These are phyloP conservation scores for Tolypocladium ophioglossoides DNA, from an alignment of 2,329 filamentous ascomycete species.

Conservation along the genomic window DNA sequence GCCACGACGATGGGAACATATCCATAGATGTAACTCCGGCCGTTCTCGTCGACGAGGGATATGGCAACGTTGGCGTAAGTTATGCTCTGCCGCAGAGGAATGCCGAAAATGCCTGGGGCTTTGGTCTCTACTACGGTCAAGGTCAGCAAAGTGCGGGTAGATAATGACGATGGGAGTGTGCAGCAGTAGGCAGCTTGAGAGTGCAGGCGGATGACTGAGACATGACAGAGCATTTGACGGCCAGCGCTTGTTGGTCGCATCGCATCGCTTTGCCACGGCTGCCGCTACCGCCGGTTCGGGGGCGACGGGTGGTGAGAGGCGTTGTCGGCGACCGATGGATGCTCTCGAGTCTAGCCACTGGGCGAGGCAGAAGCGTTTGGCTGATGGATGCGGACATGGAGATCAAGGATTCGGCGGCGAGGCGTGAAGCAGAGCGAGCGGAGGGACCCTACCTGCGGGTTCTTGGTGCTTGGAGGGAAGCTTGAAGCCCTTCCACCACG, in stretches of 20 bases:
- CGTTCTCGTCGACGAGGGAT: slow-evolving; percentile 83
- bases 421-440: neutral
- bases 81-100: slow-evolving; percentile 88
- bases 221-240: neutral
- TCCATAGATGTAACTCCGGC: slow-evolving; percentile 94
- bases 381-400: neutral
- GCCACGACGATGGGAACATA: slow-evolving; percentile 98
- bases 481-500: slow-evolving; percentile 97
- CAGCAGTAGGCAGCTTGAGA: neutral
- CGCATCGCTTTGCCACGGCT: neutral
- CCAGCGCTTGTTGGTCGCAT: neutral
- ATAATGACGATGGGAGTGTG: neutral
- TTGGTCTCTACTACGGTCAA: slow-evolving; percentile 27
- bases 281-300: neutral
- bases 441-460: slow-evolving; percentile 33
- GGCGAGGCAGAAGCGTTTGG: neutral
- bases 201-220: neutral
- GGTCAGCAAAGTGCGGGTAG: slow-evolving; percentile 9
- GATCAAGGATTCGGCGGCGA: neutral
- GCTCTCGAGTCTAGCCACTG: neutral
- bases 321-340: neutral
- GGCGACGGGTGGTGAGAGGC: neutral
- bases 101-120: slow-evolving; percentile 78
- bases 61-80: slow-evolving; percentile 97
- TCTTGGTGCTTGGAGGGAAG: slow-evolving; percentile 49